Evolutionary conservation across 257 asterid genomes (phyloP).

Genomic region (Echites panduratus): DNA sequence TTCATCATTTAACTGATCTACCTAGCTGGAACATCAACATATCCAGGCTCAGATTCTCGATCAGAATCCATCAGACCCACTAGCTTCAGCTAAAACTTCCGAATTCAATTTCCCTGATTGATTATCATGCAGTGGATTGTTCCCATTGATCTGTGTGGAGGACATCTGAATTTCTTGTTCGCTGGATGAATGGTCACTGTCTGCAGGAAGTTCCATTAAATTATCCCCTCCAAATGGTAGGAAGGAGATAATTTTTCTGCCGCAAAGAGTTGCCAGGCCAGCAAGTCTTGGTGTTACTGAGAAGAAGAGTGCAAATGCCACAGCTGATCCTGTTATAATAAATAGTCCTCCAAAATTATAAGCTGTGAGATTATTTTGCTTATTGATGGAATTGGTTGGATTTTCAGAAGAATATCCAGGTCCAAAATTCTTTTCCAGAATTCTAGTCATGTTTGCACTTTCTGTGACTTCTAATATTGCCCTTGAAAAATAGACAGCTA

Average conservation of each 20-base stretch:
- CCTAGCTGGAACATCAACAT: neutral
- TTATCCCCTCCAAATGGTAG: neutral
- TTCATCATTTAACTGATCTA: neutral
- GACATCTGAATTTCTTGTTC: neutral
- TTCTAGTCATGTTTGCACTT: conserved; percentile 20
- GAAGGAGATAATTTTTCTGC: conserved; percentile 1
- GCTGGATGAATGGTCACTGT: neutral
- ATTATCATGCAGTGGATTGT: neutral
- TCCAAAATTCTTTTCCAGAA: conserved; percentile 39
- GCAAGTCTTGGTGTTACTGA: conserved; percentile 20
- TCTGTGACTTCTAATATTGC: conserved; percentile 47
- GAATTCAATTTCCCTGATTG: neutral
- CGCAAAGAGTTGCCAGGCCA: neutral
- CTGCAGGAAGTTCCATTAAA: neutral
- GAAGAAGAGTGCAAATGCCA: conserved; percentile 29
- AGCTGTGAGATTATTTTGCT: conserved; percentile 33
- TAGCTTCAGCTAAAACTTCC: neutral
- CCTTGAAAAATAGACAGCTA: conserved; percentile 32
- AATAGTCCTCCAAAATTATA: conserved; percentile 53
- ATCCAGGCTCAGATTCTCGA: neutral
- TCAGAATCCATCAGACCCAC: neutral
- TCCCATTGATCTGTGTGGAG: neutral
- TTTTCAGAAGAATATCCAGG: conserved; percentile 39
- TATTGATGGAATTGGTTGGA: conserved; percentile 31
- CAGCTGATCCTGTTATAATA: conserved; percentile 39